Evolutionary conservation across 352 stramenopile species (phyloP).

Genomic region (Detonula confervacea): DNA sequence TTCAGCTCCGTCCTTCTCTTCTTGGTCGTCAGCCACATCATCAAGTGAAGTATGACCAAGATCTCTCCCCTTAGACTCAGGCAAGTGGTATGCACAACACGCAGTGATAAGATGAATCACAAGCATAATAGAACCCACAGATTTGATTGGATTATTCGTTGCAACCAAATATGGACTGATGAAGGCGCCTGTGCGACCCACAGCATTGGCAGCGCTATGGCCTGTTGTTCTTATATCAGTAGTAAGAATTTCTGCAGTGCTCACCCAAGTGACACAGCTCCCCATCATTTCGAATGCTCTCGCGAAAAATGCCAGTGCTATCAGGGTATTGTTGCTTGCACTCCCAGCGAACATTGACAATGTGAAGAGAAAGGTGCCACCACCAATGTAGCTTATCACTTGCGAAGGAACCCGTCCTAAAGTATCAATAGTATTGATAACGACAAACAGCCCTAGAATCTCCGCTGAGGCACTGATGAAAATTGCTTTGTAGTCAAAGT

Average conservation of each 20-base stretch:
- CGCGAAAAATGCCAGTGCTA: conserved; percentile 31
- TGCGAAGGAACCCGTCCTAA: conserved; percentile 60
- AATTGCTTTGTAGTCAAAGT: conserved; percentile 79
- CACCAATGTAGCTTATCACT: conserved; percentile 49
- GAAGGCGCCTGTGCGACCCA: conserved; percentile 61
- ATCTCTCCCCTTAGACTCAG: conserved; percentile 55
- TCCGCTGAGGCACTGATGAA: conserved; percentile 74
- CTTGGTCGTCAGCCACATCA: conserved; percentile 1
- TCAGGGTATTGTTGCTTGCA: conserved; percentile 29
- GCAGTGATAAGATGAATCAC: conserved; percentile 65
- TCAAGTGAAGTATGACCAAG: conserved; percentile 40
- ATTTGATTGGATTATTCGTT: conserved; percentile 35
- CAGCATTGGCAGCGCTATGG: conserved; percentile 71
- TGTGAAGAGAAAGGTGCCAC: conserved; percentile 56
- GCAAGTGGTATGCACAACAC: conserved; percentile 30
- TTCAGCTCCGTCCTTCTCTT: conserved; percentile 22
- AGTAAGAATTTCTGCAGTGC: conserved; percentile 70
- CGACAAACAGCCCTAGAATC: conserved; percentile 64
- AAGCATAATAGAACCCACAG: conserved; percentile 70
- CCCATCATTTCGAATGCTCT: conserved; percentile 79
- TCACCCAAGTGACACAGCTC: conserved; percentile 71
- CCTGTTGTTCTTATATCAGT: conserved; percentile 72
- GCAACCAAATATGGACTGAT: conserved; percentile 68
- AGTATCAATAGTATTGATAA: conserved; percentile 65
- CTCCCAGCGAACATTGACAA: conserved; percentile 54